These are phyloP conservation scores for Dictyostelium brefeldianum DNA, from an alignment of 78 protist species.

Conservation along the genomic window DNA sequence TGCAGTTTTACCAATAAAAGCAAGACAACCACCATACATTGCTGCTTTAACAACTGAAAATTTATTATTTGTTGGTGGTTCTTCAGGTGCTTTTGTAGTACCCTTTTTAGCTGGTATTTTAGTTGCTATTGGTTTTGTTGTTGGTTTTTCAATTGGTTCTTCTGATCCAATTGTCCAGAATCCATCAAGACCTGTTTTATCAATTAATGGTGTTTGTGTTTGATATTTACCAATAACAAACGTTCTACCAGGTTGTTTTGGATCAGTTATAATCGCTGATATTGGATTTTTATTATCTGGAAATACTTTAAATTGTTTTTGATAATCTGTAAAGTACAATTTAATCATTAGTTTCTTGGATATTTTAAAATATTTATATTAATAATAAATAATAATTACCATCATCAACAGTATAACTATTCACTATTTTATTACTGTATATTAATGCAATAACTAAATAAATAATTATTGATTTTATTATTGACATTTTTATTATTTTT, in stretches of 20 bases:
- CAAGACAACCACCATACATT: not conserved
- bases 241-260: not conserved
- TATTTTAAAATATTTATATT: no score
- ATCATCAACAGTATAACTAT: no score
- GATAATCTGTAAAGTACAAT: not conserved
- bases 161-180: not conserved
- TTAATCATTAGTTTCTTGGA: no score
- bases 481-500: no score
- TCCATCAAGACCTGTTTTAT: not conserved
- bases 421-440: no score
- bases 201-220: not conserved
- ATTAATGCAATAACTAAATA: no score
- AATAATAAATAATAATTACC: no score
- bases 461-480: no score
- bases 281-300: not conserved
- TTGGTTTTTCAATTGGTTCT: not conserved
- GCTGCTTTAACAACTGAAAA: not conserved
- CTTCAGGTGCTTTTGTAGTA: not conserved
- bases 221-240: constrained; percentile 9
- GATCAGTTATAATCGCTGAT: not conserved
- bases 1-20: not conserved
- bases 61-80: not conserved
- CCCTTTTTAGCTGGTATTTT: not conserved
- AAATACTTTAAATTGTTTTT: not conserved
- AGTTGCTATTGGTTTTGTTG: not conserved